phyloP scores from a whole-genome alignment of 208 protist species.

The Leishmania amazonensis region DNA sequence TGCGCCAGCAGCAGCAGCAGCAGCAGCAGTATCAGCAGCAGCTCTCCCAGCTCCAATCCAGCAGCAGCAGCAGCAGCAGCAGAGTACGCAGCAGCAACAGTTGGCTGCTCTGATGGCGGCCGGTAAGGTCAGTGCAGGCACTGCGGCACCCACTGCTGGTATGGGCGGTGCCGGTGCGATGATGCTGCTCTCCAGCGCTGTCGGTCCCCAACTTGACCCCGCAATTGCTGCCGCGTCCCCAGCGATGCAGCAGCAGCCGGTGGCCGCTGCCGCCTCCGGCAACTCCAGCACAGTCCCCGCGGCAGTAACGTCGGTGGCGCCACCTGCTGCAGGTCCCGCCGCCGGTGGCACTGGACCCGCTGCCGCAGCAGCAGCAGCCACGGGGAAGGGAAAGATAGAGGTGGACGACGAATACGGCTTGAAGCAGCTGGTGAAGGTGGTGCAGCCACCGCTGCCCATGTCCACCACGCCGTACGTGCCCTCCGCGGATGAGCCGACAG shows the following conservation, averaged over 20 bases:
- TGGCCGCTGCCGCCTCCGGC: slow-evolving; percentile 2
- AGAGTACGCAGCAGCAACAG: slow-evolving; percentile 21
- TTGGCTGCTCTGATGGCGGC: slow-evolving; percentile 15
- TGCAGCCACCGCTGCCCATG: slow-evolving; percentile 43
- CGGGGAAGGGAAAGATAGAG: slow-evolving; percentile 39
- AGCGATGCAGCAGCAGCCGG: slow-evolving; percentile 12
- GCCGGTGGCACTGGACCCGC: background rate
- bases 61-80: slow-evolving; percentile 25
- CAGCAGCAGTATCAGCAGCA: slow-evolving; percentile 12
- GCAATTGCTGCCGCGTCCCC: slow-evolving; percentile 27
- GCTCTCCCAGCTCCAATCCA: slow-evolving; percentile 20
- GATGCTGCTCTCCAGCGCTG: slow-evolving; percentile 21
- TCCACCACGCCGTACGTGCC: slow-evolving; percentile 30
- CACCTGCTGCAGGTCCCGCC: slow-evolving; percentile 1
- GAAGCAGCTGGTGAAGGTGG: slow-evolving; percentile 47
- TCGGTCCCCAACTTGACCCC: slow-evolving; percentile 26
- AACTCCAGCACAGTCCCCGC: slow-evolving; percentile 19
- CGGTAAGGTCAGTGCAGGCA: slow-evolving; percentile 5
- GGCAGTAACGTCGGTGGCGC: background rate
- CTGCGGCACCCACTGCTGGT: background rate
- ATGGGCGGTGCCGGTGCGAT: background rate
- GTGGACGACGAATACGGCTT: slow-evolving; percentile 80
- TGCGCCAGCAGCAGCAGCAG: slow-evolving; percentile 22
- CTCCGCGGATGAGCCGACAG: slow-evolving; percentile 27
- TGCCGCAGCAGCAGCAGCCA: background rate